Evolutionary conservation across 2,329 filamentous ascomycete genomes (phyloP), one percentile per base, ranked within the genome.

Genomic region (Diplodia mutila): DNA sequence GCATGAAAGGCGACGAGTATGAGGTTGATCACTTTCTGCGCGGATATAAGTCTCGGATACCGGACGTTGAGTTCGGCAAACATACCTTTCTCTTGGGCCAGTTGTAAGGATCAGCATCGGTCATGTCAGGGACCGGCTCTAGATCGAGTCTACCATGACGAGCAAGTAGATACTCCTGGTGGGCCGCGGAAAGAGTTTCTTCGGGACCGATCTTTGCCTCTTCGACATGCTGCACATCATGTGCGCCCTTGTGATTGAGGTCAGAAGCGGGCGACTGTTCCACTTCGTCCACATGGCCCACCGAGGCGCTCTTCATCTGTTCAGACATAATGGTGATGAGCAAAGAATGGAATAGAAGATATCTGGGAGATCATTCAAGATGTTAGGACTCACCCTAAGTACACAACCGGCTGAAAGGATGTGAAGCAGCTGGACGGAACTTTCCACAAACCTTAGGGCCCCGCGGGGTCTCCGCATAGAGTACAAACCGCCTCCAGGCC

Each of bases 1-100:
- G 85, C 84, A 67, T 88, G 85, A 71, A 86, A 85, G 0, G 85
- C 83, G 18, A 88, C 85, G 8, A 87, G 80, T 12, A 81, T 66
- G 0, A 89, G 76, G 68, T 87, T 86, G 63, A 78, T 67, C 0
- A 78, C 73, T 82, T 87, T 87, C 84, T 86, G 69, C 29, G 46
- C 23, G 6, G 14, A 32, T 46, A 42, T 65, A 9, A 37, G 18
- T 21, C 3, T 6, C 34, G 39, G 51, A 27, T 6, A 18, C 29
- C 6, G 21, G 3, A 39, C 37, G 18, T 16, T 4, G 39, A 42
- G 6, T 8, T 5, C 29, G 65, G 68, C 67, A 37, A 12, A 37
- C 34, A 37, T 71, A 81, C 82, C 77, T 84, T 85, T 80, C 83
- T 83, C 32, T 72, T 73, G 2, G 84, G 80, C 84, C 84, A 87